Base-by-base conservation (phyloP, 169 alveolate species). In the Plasmodium vinckei region DNA sequence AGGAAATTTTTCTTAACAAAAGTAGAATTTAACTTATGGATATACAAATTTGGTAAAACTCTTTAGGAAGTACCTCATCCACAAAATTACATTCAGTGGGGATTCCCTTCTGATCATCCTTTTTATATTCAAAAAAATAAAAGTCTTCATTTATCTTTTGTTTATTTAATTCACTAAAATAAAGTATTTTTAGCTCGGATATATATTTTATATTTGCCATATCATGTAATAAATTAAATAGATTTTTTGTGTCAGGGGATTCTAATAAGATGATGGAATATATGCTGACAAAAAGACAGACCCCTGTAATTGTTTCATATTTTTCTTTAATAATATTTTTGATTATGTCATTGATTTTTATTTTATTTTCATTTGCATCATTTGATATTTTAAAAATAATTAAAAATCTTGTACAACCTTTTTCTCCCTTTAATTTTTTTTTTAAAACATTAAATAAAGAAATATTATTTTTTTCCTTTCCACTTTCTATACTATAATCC, bases 401-500 rank as follows among this genome's bases (percentile, higher is more conserved):
- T 39, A 75, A 63, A 33, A 63, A 64, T 63, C 88, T 63, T 33
- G 59, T 75, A 67, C 42, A 75, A 4, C 53, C 42, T 33, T 64
- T 75, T 49, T 75, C 88, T 46, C 64, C 88, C 51, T 47, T 75
- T 63, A 75, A 63, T 67, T 75, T 75, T 25, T 75, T 75, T 75
- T 75, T 75, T 51, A 75, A 75, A 33, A 75, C 56, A 23, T 63
- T 60, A 44, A 75, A 51, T 67, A 75, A 27, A 21, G 88, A 54
- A 23, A 75, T 75, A 57, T 75, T 75, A 33, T 64, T 75, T 75
- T 63, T 75, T 65, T 75, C 88, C 17, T 75, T 75, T 75, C 63
- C 88, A 75, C 88, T 75, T 19, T 75, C 88, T 21, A 75, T 21
- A 13, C 88, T 75, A 44, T 75, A 63, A 15, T 75, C 88, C 19